These are phyloP conservation scores for Discostella pseudostelligera DNA, from an alignment of 108 stramenopile species.

Conservation along the genomic window DNA sequence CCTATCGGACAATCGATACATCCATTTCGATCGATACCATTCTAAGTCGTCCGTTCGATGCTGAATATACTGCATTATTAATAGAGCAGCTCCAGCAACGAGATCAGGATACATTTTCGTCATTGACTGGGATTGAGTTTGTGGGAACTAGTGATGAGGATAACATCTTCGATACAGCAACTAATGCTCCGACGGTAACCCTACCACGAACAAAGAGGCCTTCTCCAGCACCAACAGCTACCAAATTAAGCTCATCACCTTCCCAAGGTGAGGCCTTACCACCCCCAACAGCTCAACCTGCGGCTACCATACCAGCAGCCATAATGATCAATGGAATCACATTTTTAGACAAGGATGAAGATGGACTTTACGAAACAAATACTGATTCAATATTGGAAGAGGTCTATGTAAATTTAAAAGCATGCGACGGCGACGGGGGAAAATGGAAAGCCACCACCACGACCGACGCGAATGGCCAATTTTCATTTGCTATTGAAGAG, in stretches of 20 bases:
- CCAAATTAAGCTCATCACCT: too few species aligned
- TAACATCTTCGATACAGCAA: neutral
- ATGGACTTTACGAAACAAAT: conserved; percentile 27
- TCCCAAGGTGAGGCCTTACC: too few species aligned
- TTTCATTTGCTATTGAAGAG: conserved; percentile 24
- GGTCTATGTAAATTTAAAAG: conserved; percentile 27
- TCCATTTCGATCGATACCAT: conserved; percentile 23
- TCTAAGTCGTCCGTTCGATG: conserved; percentile 30
- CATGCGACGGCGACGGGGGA: conserved; percentile 12
- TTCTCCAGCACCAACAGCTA: neutral
- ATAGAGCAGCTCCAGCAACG: conserved; percentile 28
- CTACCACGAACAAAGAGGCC: neutral
- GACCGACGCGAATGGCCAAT: conserved; percentile 24
- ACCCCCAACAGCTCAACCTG: too few species aligned
- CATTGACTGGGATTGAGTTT: conserved; percentile 19
- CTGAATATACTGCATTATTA: conserved; percentile 11
- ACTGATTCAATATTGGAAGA: conserved; percentile 12
- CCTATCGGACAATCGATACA: conserved; percentile 30
- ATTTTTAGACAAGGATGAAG: conserved; percentile 30
- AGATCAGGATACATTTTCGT: conserved; percentile 20
- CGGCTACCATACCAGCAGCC: neutral
- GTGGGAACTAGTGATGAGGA: conserved; percentile 9
- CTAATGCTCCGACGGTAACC: neutral
- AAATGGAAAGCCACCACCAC: conserved; percentile 5
- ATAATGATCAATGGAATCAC: conserved; percentile 5